A percentile compares a stretch with the other conserved stretches of the same genome.
Conservation (phyloP, 768 basidiomycete species). For the Serpula lacrymans region DNA sequence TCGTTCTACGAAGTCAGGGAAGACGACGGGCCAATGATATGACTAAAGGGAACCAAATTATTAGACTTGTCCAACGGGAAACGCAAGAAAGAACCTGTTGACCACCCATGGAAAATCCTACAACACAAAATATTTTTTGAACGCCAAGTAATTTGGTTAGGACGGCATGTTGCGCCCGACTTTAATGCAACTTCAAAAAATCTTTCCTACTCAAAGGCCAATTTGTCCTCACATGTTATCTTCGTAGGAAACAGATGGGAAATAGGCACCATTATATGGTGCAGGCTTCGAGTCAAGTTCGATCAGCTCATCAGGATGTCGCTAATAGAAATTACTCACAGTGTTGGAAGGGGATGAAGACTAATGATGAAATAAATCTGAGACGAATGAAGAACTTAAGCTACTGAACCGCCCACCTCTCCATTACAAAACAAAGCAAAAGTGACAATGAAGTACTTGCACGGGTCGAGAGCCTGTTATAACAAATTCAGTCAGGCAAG, state of each 20-base stretch:
- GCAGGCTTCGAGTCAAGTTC: conserved; percentile 33
- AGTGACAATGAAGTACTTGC: conserved; percentile 51
- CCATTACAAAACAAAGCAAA: conserved; percentile 58
- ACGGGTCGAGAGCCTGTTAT: conserved; percentile 45
- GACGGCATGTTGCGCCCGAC: conserved; percentile 53
- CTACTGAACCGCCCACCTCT: conserved; percentile 36
- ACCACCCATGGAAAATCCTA: conserved; percentile 61
- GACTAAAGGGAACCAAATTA: conserved; percentile 27
- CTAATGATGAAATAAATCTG: conserved; percentile 24
- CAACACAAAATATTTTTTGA: conserved; percentile 40
- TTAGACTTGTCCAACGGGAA: too few relatives aligned
- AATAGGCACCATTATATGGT: conserved; percentile 58
- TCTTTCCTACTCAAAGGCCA: too few relatives aligned
- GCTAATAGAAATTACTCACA: conserved; percentile 25
- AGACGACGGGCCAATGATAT: conserved; percentile 54
- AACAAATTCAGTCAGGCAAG: background rate
- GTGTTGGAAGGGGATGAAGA: conserved; percentile 64
- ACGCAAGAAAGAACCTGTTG: conserved; percentile 48
- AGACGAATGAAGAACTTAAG: conserved; percentile 33
- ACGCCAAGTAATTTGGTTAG: conserved; percentile 45
- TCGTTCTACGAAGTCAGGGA: conserved; percentile 52
- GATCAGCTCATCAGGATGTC: too few relatives aligned
- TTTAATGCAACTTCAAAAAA: too few relatives aligned
- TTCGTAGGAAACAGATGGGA: conserved; percentile 52
- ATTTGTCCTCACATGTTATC: conserved; percentile 58